Conservation (phyloP, 371 early-diverging fungal species). For the Mortierella sp. region DNA sequence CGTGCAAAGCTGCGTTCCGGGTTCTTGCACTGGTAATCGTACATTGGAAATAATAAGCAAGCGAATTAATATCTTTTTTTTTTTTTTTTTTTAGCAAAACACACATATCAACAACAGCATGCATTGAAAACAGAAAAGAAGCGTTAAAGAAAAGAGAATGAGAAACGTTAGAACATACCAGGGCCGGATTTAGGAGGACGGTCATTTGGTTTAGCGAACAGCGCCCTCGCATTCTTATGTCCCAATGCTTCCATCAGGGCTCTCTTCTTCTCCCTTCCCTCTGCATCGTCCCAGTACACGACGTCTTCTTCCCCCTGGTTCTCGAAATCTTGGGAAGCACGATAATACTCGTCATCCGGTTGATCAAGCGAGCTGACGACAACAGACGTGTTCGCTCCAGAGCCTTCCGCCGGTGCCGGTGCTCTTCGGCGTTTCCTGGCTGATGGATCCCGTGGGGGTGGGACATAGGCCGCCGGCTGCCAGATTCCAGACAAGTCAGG, state of each 20-base stretch:
- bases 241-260: conserved; percentile 33
- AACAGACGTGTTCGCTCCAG: conserved; percentile 7
- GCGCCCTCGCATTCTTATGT: conserved; percentile 10
- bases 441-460: neutral
- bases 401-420: neutral
- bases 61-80: too few relatives aligned
- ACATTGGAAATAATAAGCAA: neutral
- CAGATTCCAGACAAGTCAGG: conserved; percentile 2
- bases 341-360: conserved; percentile 14
- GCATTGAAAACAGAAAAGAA: neutral
- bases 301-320: conserved; percentile 21
- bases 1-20: conserved; percentile 8
- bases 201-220: neutral
- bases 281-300: conserved; percentile 43
- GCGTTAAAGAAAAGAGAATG: neutral
- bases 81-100: too few relatives aligned
- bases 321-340: conserved; percentile 15
- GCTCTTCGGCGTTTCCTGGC: conserved; percentile 21
- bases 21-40: neutral
- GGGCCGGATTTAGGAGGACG: neutral
- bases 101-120: neutral
- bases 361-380: neutral
- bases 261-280: conserved; percentile 37
- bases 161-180: neutral
- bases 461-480: conserved; percentile 18